These are phyloP conservation scores for Candolleomyces efflorescens DNA, from an alignment of 768 basidiomycete genomes.

Conservation along the genomic window DNA sequence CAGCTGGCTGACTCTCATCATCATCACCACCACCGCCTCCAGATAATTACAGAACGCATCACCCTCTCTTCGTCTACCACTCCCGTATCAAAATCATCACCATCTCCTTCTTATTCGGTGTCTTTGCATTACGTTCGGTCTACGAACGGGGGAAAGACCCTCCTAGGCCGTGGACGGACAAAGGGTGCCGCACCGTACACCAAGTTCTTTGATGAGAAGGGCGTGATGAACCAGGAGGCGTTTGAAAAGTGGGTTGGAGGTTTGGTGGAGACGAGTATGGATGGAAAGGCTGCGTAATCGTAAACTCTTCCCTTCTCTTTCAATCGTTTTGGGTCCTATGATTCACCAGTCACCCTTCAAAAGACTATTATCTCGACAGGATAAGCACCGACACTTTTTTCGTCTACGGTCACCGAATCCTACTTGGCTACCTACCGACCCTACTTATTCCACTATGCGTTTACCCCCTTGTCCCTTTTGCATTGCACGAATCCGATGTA, in stretches of 20 bases:
- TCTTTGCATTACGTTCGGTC: constrained; percentile 71
- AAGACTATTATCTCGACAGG: too few species aligned
- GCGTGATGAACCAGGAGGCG: constrained; percentile 68
- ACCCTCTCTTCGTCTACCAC: constrained; percentile 67
- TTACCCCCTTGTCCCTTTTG: neutral
- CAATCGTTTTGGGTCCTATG: neutral
- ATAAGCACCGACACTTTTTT: neutral
- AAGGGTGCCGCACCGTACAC: constrained; percentile 56
- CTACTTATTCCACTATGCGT: neutral
- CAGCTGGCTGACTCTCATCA: neutral
- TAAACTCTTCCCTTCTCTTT: neutral
- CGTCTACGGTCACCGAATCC: neutral
- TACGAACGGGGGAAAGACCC: constrained; percentile 80
- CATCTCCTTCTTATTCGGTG: constrained; percentile 65
- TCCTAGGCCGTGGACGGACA: constrained; percentile 67
- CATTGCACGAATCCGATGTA: neutral
- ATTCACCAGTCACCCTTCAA: too few species aligned
- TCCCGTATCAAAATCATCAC: constrained; percentile 36
- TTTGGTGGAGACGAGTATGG: constrained; percentile 69
- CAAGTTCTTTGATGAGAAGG: constrained; percentile 77
- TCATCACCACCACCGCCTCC: constrained; percentile 3
- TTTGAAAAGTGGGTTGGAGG: constrained; percentile 80
- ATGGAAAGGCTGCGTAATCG: constrained; percentile 49
- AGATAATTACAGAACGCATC: constrained; percentile 92
- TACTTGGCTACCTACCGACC: neutral